Conservation (phyloP, 2,329 filamentous ascomycete species). For the Aspergillus tubingensis region DNA sequence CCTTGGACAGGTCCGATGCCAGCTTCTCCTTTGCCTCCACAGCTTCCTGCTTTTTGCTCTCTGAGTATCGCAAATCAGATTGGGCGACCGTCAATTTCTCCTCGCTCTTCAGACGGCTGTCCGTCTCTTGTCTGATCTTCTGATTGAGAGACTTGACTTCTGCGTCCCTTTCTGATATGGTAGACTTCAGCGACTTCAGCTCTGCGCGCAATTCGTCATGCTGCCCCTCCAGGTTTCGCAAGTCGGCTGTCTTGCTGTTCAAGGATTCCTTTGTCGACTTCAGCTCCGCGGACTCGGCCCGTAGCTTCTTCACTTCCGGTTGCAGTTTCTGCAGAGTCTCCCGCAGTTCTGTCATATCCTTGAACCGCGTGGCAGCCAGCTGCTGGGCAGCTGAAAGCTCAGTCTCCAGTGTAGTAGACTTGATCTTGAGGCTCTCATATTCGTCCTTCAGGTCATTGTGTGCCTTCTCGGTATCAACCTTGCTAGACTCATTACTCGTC, state of each 20-base stretch:
- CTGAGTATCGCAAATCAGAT: constrained; percentile 74
- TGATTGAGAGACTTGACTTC: constrained; percentile 79
- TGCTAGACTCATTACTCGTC: constrained; percentile 48
- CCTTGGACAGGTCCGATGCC: constrained; percentile 67
- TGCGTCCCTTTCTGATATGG: constrained; percentile 70
- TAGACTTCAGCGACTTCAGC: constrained; percentile 67
- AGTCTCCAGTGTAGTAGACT: constrained; percentile 70
- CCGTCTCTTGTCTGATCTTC: constrained; percentile 73
- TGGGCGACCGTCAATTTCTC: constrained; percentile 74
- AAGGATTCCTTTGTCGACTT: constrained; percentile 77
- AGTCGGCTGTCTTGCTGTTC: constrained; percentile 59
- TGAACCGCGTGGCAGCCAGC: constrained; percentile 82
- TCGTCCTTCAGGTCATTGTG: constrained; percentile 61
- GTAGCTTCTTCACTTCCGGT: constrained; percentile 77
- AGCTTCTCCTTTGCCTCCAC: constrained; percentile 72
- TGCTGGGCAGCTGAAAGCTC: constrained; percentile 85
- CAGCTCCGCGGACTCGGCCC: constrained; percentile 73
- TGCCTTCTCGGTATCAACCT: constrained; percentile 53
- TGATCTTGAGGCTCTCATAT: constrained; percentile 70
- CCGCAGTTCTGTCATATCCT: constrained; percentile 78
- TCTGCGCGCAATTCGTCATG: constrained; percentile 82
- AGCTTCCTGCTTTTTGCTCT: constrained; percentile 77
- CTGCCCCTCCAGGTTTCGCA: constrained; percentile 75
- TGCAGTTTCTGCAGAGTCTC: constrained; percentile 82
- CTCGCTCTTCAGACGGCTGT: constrained; percentile 71